Evolutionary conservation across 1,139 yeast species (phyloP), one percentile per base, ranked within the genome.

Genomic region (Lodderomyces parapsilosis): DNA sequence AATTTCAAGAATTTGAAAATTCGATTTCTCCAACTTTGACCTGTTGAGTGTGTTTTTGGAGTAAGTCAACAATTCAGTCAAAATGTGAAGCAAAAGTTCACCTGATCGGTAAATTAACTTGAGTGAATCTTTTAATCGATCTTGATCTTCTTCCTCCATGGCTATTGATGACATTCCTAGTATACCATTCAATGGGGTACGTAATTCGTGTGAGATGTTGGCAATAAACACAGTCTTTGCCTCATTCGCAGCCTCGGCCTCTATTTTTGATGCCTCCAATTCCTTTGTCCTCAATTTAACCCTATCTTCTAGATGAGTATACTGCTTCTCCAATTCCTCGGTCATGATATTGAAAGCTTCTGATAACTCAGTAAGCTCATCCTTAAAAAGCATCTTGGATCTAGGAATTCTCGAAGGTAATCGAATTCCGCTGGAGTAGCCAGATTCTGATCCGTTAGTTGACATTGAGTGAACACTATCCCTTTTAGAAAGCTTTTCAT

Each of bases 121-220:
- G 49, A 91, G 68, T 2, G 74, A 67, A 45, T 82, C 84, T 53
- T 84, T 81, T 20, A 88, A 80, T 52, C 83, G 80, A 4, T 71
- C 62, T 9, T 75, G 72, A 54, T 88, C 93, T 10, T 72, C 71
- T 61, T 91, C 97, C 18, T 87, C 93, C 82, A 89, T 80, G 1
- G 96, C 93, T 43, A 91, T 88, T 1, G 96, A 86, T 0, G 97
- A 87, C 96, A 93, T 88, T 44, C 99, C 99, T 45, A 93, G 68
- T 37, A 93, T 93, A 59, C 98, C 99, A 63, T 93, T 93, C 53
- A 93, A 70, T 1, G 99, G 99, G 0, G 99, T 93, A 52, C 97
- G 76, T 57, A 93, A 75, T 65, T 93, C 99, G 60, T 93, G 98
- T 0, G 97, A 90, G 28, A 93, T 90, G 60, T 91, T 93, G 19